Evolutionary conservation across 345 rosid species (phyloP).

Genomic region (Eucalyptus sp.): DNA sequence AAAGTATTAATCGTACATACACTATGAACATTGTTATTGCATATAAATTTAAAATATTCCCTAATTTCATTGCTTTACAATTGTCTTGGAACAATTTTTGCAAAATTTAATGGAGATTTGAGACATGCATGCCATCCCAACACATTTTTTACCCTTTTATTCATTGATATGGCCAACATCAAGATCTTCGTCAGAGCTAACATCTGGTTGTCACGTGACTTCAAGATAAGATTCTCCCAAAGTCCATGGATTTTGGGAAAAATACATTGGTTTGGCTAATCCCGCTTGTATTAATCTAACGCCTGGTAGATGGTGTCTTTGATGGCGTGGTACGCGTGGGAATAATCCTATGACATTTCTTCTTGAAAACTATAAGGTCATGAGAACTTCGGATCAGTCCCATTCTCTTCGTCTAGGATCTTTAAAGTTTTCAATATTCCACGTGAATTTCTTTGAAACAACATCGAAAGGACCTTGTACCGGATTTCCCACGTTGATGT

Average conservation of each 20-base stretch:
- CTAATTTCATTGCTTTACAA: background rate
- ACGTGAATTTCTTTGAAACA: background rate
- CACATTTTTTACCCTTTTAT: background rate
- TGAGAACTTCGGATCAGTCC: no score
- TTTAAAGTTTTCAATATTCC: background rate
- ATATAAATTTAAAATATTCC: background rate
- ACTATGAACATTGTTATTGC: background rate
- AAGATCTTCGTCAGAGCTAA: rapidly evolving
- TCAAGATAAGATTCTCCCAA: background rate
- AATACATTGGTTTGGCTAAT: background rate
- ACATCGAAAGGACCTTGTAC: background rate
- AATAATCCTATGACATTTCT: no score
- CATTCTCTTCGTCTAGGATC: background rate
- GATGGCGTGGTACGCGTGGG: background rate
- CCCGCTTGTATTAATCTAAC: background rate
- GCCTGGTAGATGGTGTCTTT: background rate
- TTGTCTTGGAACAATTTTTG: background rate
- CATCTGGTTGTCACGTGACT: background rate
- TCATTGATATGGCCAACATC: background rate
- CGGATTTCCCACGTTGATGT: background rate
- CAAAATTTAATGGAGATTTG: background rate
- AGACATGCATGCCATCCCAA: background rate
- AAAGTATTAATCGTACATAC: background rate
- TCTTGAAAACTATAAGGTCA: no score
- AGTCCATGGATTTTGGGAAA: rapidly evolving